A percentile compares a stretch with the other conserved stretches of the same genome.
Conservation (phyloP, 1,284 basidiomycete genomes). For the Ceratobasidium sp. region DNA sequence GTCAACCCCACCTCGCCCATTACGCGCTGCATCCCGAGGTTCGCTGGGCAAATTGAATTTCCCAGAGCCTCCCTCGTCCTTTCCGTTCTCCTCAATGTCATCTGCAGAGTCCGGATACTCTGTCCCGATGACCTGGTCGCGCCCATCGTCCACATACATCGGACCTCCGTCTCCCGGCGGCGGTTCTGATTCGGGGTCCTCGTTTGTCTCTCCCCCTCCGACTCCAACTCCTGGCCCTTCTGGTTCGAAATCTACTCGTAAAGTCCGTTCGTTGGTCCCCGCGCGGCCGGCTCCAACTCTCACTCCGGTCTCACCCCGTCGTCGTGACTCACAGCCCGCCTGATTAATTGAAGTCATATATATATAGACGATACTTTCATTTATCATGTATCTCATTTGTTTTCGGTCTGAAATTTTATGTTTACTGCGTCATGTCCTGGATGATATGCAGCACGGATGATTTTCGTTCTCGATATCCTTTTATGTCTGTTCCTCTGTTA, state of each 20-base stretch:
- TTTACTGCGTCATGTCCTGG: slow-evolving; percentile 16
- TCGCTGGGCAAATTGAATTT: neutral
- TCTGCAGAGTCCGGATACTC: slow-evolving; percentile 17
- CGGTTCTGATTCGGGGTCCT: slow-evolving; percentile 21
- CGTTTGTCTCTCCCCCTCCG: slow-evolving; percentile 28
- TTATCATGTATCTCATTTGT: no score
- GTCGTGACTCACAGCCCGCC: neutral
- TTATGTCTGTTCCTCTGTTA: neutral
- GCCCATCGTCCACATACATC: slow-evolving; percentile 1
- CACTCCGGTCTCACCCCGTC: neutral
- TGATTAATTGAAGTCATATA: neutral
- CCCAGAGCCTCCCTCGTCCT: slow-evolving; percentile 14
- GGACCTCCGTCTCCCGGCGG: neutral
- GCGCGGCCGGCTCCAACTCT: slow-evolving; percentile 3
- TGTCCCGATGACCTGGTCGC: neutral
- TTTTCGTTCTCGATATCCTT: slow-evolving; percentile 14
- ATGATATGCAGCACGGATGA: neutral
- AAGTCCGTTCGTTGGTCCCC: slow-evolving; percentile 7
- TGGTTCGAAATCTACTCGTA: neutral
- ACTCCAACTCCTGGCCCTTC: slow-evolving; percentile 23
- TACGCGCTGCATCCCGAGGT: neutral
- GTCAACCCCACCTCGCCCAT: slow-evolving; percentile 4
- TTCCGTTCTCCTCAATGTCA: neutral
- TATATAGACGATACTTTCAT: no score
- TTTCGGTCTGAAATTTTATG: slow-evolving; percentile 2